Evolutionary conservation across 1,284 basidiomycete genomes (phyloP).

Genomic region (Malassezia equina): DNA sequence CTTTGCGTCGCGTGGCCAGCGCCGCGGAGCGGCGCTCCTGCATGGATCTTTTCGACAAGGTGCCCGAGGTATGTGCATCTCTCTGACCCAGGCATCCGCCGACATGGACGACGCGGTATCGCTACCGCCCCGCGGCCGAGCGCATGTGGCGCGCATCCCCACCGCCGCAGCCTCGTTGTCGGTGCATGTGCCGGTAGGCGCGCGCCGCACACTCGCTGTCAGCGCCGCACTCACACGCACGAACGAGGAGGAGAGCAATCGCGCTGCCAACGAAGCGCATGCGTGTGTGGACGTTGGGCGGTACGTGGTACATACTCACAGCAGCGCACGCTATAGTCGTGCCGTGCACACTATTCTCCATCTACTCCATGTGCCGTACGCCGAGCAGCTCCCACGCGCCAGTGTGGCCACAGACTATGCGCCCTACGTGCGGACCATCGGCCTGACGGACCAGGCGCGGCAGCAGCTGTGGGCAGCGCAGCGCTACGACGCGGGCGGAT

Average conservation of each 20-base stretch:
- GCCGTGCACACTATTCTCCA: background rate
- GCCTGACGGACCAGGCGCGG: background rate
- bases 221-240: background rate
- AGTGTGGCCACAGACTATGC: slow-evolving; percentile 8
- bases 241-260: background rate
- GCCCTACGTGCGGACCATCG: slow-evolving; percentile 10
- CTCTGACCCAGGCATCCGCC: background rate
- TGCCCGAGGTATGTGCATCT: background rate
- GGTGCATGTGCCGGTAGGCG: background rate
- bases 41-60: background rate
- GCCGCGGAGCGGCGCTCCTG: background rate
- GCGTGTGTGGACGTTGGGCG: slow-evolving; percentile 8
- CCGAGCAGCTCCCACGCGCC: slow-evolving; percentile 10
- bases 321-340: background rate
- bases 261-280: background rate
- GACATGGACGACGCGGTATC: background rate
- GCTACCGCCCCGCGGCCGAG: slow-evolving; percentile 8
- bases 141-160: background rate
- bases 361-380: slow-evolving; percentile 2
- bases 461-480: slow-evolving; percentile 1
- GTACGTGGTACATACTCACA: background rate
- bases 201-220: background rate
- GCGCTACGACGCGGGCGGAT: background rate
- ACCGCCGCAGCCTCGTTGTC: background rate
- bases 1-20: background rate